phyloP scores from a whole-genome alignment of 768 basidiomycete species.

The Macrolepiota fuliginosa region DNA sequence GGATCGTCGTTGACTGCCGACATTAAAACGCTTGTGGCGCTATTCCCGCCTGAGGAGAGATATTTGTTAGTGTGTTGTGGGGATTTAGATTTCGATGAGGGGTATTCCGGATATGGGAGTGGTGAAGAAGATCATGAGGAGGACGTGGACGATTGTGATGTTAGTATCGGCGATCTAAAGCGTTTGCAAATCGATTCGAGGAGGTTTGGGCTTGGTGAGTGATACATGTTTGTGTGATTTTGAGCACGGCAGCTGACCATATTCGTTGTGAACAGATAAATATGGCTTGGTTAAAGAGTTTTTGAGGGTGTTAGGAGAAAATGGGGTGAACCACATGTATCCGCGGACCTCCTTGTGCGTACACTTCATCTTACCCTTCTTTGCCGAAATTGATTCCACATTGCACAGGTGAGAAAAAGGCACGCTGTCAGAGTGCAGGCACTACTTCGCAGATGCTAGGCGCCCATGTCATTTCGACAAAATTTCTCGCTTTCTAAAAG shows the following conservation, averaged over 20 bases:
- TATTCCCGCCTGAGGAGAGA: too few species aligned
- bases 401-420: conserved; percentile 51
- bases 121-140: too few species aligned
- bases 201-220: conserved; percentile 68
- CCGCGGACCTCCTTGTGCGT: too few species aligned
- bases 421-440: conserved; percentile 56
- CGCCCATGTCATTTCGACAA: too few species aligned
- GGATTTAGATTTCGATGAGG: too few species aligned
- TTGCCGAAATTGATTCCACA: background rate
- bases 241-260: background rate
- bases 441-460: too few species aligned
- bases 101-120: too few species aligned
- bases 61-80: conserved; percentile 72
- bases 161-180: too few species aligned
- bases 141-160: conserved; percentile 53
- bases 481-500: too few species aligned
- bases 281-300: too few species aligned
- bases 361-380: too few species aligned
- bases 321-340: conserved; percentile 79
- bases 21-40: too few species aligned
- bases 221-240: background rate
- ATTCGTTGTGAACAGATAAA: conserved; percentile 43
- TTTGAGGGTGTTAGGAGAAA: conserved; percentile 67
- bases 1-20: conserved; percentile 76
- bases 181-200: conserved; percentile 77